These are phyloP conservation scores for Bigelowiella natans DNA, from an alignment of 78 protist species.

Conservation along the genomic window DNA sequence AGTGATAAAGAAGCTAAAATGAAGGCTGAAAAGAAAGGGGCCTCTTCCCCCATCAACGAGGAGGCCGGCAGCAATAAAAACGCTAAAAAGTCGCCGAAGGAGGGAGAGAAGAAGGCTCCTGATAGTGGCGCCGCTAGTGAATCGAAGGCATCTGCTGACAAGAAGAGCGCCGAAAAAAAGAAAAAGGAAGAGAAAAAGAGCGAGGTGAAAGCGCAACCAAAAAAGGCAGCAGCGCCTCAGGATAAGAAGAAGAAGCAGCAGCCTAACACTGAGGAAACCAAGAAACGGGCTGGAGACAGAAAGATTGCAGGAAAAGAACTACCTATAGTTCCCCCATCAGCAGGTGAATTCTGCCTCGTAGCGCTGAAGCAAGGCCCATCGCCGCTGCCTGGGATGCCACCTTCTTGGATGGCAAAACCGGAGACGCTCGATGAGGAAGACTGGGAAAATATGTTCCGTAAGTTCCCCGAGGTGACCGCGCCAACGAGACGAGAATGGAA, in stretches of 20 bases:
- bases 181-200: neutral
- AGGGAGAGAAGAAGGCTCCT: neutral
- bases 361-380: neutral
- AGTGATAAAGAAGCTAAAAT: neutral
- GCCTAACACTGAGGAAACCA: neutral
- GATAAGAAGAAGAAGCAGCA: neutral
- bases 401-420: neutral
- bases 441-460: neutral
- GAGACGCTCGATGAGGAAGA: neutral
- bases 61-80: too few relatives aligned
- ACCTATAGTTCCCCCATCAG: neutral
- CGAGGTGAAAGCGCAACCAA: neutral
- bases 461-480: neutral
- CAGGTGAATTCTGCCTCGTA: neutral
- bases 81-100: too few relatives aligned
- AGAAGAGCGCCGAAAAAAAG: neutral
- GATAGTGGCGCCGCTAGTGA: too few relatives aligned
- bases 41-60: neutral
- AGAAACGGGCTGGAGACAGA: neutral
- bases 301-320: too few relatives aligned
- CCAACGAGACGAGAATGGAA: neutral
- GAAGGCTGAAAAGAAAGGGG: neutral
- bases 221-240: neutral
- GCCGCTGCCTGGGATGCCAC: neutral
- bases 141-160: neutral